Evolutionary conservation across 805 yeast species (phyloP).

Genomic region (Teunomyces stri): DNA sequence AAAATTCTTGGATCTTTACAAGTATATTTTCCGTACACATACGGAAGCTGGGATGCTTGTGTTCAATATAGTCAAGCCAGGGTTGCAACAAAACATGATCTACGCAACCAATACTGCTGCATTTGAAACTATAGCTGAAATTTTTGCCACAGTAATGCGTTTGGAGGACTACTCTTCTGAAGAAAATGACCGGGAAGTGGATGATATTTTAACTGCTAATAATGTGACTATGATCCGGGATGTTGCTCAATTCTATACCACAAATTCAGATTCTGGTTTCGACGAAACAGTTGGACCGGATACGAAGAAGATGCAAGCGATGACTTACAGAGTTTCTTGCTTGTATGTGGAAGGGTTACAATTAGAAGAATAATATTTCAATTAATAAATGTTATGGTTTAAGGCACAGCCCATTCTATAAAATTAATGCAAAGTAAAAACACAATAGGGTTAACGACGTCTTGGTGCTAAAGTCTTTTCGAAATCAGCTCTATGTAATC

Average conservation of each 20-base stretch:
- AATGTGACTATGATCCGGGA: conserved; percentile 12
- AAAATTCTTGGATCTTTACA: conserved; percentile 29
- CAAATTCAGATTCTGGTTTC: conserved; percentile 12
- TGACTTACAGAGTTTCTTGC: conserved; percentile 38
- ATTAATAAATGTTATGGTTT: background rate
- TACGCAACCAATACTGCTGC: conserved; percentile 25
- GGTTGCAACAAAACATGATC: conserved; percentile 26
- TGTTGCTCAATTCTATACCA: conserved; percentile 4
- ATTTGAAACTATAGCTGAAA: conserved; percentile 26
- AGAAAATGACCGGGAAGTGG: conserved; percentile 10
- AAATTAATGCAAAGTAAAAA: background rate
- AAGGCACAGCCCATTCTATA: conserved; percentile 1
- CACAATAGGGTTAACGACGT: background rate
- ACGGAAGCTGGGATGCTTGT: conserved; percentile 23
- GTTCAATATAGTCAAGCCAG: conserved; percentile 29
- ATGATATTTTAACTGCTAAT: conserved; percentile 16
- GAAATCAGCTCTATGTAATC: conserved; percentile 59
- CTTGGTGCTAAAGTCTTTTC: conserved; percentile 30
- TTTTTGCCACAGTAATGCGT: conserved; percentile 15
- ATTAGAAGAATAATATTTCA: conserved; percentile 28
- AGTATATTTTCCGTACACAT: conserved; percentile 21
- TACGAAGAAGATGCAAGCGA: conserved; percentile 24
- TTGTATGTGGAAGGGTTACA: conserved; percentile 33
- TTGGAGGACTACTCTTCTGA: conserved; percentile 15
- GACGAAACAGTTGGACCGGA: conserved; percentile 12